Base-by-base conservation (phyloP, 148 eudicot genomes). In the Oxyria digyna region DNA sequence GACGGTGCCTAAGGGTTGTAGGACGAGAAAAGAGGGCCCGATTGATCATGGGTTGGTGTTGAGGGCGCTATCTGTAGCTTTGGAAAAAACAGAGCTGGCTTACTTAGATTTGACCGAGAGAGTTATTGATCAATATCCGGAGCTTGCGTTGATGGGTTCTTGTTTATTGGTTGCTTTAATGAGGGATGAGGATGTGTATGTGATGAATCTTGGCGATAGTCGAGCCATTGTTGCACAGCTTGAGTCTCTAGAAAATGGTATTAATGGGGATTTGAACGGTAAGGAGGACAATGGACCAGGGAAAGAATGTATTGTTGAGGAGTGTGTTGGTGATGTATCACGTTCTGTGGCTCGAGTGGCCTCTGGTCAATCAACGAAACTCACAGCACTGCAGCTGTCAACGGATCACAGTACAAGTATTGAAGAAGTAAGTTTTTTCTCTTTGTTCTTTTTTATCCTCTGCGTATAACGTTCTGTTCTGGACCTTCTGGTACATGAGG, bases 71-170 rank as follows among this genome's bases (percentile, higher is more conserved):
- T 77, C 89, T 7, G 69, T 77, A 75, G 99, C 99, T 23, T 81
- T 95, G 72, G 91, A 88, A 59, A 80, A 77, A 49, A 91, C 97
- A 9, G 99, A 95, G 77, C 72, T 79, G 66, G 96, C 85, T 23
- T 95, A 86, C 78, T 71, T 95, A 75, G 91, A 91, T 81, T 84
- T 95, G 94, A 95, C 97, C 0, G 93, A 95, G 73, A 95, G 81
- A 79, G 92, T 88, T 81, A 84, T 95, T 77, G 99, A 95, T 80
- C 87, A 78, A 67, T 80, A 91, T 78, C 97, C 99, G 0, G 99
- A 95, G 81, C 97, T 95, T 74, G 99, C 99, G 2, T 70, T 95
- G 71, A 95, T 95, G 99, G 99, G 99, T 80, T 95, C 99, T n/a
- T 95, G 99, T 83, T 85, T 95, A 74, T 80, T 95, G 79, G 99